Conservation (phyloP, 2,329 filamentous ascomycete species). For the Penicillium sp. region DNA sequence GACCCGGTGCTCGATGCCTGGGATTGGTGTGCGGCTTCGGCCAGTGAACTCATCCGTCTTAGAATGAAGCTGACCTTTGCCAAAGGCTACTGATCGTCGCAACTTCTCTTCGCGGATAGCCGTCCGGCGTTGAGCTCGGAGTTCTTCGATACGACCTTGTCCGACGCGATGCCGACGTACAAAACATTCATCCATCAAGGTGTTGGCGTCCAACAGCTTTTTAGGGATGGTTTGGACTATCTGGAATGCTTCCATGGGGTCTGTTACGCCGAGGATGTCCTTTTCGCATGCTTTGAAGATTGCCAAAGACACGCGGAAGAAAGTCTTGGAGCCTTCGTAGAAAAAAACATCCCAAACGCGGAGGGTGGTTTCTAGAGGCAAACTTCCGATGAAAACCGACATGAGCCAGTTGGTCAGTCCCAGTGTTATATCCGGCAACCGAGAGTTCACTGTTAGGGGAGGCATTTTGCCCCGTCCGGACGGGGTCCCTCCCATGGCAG, state of each 20-base stretch:
- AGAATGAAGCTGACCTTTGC: conserved; percentile 35
- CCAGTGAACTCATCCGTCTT: conserved; percentile 37
- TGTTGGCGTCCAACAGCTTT: conserved; percentile 76
- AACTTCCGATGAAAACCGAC: conserved; percentile 90
- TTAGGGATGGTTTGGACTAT: conserved; percentile 86
- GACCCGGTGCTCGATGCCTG: conserved; percentile 35
- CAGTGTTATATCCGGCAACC: conserved; percentile 84
- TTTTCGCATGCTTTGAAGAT: conserved; percentile 86
- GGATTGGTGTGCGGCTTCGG: conserved; percentile 29
- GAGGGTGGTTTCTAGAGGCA: conserved; percentile 87
- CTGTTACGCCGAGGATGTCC: conserved; percentile 74
- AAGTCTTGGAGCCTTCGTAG: conserved; percentile 89
- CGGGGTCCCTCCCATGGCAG: conserved; percentile 58
- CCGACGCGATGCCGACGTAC: conserved; percentile 75
- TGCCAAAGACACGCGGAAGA: conserved; percentile 86
- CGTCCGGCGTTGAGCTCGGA: conserved; percentile 66
- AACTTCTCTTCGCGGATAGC: conserved; percentile 45
- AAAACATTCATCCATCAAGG: conserved; percentile 79
- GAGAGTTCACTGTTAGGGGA: conserved; percentile 45
- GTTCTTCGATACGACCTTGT: conserved; percentile 76
- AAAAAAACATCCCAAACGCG: conserved; percentile 96
- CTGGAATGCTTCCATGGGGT: conserved; percentile 95
- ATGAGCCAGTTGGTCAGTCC: conserved; percentile 98
- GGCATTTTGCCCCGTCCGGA: conserved; percentile 42
- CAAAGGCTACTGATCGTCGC: conserved; percentile 39